phyloP scores from a whole-genome alignment of 2,329 filamentous ascomycete genomes.

The Claviceps quebecensis region DNA sequence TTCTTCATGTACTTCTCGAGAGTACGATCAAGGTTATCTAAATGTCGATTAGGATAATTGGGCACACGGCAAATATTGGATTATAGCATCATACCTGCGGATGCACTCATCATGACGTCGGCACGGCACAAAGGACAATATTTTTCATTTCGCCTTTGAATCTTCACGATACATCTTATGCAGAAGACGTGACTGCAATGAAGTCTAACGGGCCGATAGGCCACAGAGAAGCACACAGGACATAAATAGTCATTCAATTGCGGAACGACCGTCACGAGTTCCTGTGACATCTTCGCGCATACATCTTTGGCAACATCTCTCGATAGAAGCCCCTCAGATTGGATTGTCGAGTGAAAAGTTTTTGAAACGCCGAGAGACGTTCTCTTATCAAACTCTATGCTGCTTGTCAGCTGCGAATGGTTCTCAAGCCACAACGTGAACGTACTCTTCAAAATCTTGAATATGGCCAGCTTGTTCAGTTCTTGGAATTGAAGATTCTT shows the following conservation, averaged over 20 bases:
- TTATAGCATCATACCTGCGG: conserved; percentile 35
- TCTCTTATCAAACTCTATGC: conserved; percentile 68
- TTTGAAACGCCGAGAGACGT: conserved; percentile 58
- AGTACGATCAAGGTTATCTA: conserved; percentile 58
- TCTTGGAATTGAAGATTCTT: conserved; percentile 72
- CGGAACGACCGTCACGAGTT: conserved; percentile 60
- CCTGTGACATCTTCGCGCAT: conserved; percentile 57
- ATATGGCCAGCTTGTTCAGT: conserved; percentile 63
- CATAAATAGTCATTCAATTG: conserved; percentile 77
- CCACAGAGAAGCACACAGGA: conserved; percentile 64
- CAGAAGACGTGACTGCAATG: conserved; percentile 68
- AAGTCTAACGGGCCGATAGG: conserved; percentile 69
- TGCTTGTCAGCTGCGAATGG: neutral
- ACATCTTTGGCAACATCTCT: conserved; percentile 60
- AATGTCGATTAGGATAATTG: neutral
- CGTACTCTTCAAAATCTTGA: conserved; percentile 74
- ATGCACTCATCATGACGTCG: conserved; percentile 56
- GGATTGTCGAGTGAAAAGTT: conserved; percentile 45
- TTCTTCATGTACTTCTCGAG: conserved; percentile 56
- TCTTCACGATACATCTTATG: conserved; percentile 67
- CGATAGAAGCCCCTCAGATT: conserved; percentile 46
- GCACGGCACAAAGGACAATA: conserved; percentile 66
- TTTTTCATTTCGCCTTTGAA: conserved; percentile 56
- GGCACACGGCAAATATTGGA: neutral
- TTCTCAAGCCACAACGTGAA: conserved; percentile 2